These are phyloP conservation scores for Litchi chinensis DNA, from an alignment of 345 rosid genomes.

Conservation along the genomic window DNA sequence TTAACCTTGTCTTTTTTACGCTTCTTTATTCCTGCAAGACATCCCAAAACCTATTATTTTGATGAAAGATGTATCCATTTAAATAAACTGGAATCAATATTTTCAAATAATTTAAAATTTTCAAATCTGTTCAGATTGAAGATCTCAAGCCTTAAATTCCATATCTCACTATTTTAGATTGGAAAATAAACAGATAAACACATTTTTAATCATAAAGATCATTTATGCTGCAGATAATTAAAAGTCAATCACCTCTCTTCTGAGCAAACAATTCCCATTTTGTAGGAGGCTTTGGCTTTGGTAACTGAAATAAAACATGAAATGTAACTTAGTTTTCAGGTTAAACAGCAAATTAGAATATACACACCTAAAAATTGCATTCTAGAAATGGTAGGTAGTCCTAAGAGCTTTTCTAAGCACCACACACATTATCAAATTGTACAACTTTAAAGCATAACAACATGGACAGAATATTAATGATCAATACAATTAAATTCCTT, in stretches of 20 bases:
- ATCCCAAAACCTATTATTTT: constrained; percentile 17
- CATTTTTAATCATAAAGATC: background rate
- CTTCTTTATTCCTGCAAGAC: constrained; percentile 72
- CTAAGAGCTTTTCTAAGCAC: background rate
- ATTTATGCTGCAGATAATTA: background rate
- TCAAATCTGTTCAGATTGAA: background rate
- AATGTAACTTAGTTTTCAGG: background rate
- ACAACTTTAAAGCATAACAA: background rate
- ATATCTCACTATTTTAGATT: background rate
- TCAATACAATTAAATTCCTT: background rate
- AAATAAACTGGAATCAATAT: background rate
- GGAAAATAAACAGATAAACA: background rate
- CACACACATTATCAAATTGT: background rate
- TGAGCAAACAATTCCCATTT: constrained; percentile 58
- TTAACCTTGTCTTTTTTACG: constrained; percentile 80
- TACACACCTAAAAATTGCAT: background rate
- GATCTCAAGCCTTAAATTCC: constrained; percentile 3
- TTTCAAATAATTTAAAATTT: background rate
- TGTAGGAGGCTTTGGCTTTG: constrained; percentile 59
- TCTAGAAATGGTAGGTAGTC: background rate
- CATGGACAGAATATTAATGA: background rate
- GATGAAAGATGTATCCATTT: background rate
- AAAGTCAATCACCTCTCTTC: constrained; percentile 45
- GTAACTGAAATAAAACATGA: constrained; percentile 41
- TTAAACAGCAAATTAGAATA: background rate